Base-by-base conservation (phyloP, 2,329 filamentous ascomycete species). In the Arthroderma uncinatum region DNA sequence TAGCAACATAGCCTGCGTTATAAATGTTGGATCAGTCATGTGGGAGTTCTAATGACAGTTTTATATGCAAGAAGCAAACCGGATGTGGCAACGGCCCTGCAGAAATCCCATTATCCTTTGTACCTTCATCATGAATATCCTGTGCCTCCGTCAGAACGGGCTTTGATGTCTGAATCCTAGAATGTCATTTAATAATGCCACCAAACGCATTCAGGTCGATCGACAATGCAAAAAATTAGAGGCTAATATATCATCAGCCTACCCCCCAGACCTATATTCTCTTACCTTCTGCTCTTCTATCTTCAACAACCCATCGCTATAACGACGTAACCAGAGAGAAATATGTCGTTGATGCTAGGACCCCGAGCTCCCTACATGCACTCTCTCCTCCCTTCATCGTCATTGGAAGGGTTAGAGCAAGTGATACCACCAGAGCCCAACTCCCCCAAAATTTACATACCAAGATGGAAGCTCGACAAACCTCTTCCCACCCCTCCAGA, bases 391-490 rank as follows among this genome's bases (percentile, higher is more conserved):
- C 39, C 53, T 33, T 55, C 53, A 4, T 40, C 53, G 12, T 55
- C 53, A 8, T 28, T 55, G n/a, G 53, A 55, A 44, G 53, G 53
- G n/a, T 12, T 55, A 28, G 53, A 55, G 39, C 53, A 44, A 19
- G 36, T 55, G 40, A 34, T 55, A n/a, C 53, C 53, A 6, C 53
- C 36, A 4, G 53, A 55, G 16, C 36, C 25, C 3, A 44, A 44
- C 37, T 44, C 53, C 7, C 39, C 21, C 12, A 33, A 39, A 25
- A 55, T 25, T 25, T 44, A 33, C 28, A 55, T 55, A 28, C 53
- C 53, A 21, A 33, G 28, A 34, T 55, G 53, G 53, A 55, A 55
- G 37, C 53, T 55, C 14, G 37, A 55, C 39, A 55, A 55, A 23
- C 53, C 53, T 21, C 53, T 55, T n/a, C 53, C 53, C 21, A 40